Base-by-base conservation (phyloP, 2,329 filamentous ascomycete genomes). In the Cladophialophora psammophila region DNA sequence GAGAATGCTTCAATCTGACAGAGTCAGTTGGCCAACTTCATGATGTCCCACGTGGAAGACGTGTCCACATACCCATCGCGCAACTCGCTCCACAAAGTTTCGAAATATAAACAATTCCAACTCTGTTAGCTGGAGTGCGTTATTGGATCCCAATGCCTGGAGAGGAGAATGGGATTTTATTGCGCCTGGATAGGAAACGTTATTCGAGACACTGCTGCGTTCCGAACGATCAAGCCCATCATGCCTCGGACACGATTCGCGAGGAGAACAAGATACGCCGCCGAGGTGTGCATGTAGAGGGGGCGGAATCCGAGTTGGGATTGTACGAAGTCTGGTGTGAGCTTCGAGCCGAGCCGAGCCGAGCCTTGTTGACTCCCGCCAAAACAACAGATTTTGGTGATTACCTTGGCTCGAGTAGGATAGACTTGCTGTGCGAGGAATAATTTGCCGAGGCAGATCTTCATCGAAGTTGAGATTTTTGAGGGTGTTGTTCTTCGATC, bases 1-100 rank as follows among this genome's bases (percentile, higher is more conserved):
- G 59, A 61, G 35, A 61, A 61, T 38, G 59, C 59, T 31, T 61
- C 59, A 45, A 61, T 61, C 59, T 61, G 32, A 20, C 20, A 7
- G n/a, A 60, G 50, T 6, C 6, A 4, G 35, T 58, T 10, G 40
- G 38, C 35, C 26, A 26, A 26, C 26, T 26, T 26, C 35, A 31
- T 40, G n/a, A 9, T 20, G 0, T 40, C 1, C 15, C 12, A 26
- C 10, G 6, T 13, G 26, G 5, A 40, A 13, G 35, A 7, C 3
- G 13, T 15, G n/a, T 35, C 52, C 2, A n/a, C 45, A 38, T 50
- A 61, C 42, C 48, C 48, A 52, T 54, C 42, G 45, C 15, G 59
- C 48, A 32, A 61, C 15, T 10, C 48, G 32, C 40, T 61, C 59
- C 40, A 61, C 34, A 7, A 52, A 61, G 12, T 61, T 53, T 53